A percentile compares a stretch with the other conserved stretches of the same genome.
These are phyloP conservation scores for Benincasa hispida DNA, from an alignment of 306 rosid species.

Conservation along the genomic window DNA sequence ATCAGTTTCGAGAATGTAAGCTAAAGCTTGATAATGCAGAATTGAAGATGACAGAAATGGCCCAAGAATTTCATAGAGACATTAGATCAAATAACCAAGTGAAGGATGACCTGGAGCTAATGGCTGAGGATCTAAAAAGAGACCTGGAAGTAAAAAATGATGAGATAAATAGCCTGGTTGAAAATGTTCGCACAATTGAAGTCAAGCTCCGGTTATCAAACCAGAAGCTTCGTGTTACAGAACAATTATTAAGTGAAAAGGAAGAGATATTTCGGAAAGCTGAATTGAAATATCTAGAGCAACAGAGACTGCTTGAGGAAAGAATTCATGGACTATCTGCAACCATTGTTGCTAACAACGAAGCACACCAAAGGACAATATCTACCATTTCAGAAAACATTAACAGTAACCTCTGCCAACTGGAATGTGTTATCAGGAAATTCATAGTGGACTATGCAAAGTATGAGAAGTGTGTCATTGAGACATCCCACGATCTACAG, in stretches of 20 bases:
- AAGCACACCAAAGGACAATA: conserved; percentile 38
- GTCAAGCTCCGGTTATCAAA: conserved; percentile 88
- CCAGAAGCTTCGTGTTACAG: conserved; percentile 97
- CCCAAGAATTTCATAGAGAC: conserved; percentile 23
- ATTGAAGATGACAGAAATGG: conserved; percentile 43
- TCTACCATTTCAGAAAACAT: conserved; percentile 23
- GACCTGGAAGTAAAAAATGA: conserved; percentile 67
- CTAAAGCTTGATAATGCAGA: conserved; percentile 39
- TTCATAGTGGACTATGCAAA: conserved; percentile 22
- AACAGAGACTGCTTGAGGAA: conserved; percentile 47
- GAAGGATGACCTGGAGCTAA: conserved; percentile 46
- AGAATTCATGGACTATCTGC: conserved; percentile 35
- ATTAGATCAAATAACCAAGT: conserved; percentile 41
- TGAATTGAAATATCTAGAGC: conserved; percentile 49
- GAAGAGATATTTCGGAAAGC: conserved; percentile 53
- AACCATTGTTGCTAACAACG: conserved; percentile 34
- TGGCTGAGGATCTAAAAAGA: conserved; percentile 53
- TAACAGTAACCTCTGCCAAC: conserved; percentile 24
- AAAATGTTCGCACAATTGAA: conserved; percentile 51
- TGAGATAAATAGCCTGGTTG: conserved; percentile 38
- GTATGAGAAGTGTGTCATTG: conserved; percentile 25
- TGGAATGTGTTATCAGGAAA: conserved; percentile 35
- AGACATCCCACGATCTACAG: conserved; percentile 39
- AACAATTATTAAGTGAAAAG: conserved; percentile 66
- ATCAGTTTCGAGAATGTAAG: conserved; percentile 37